Conservation (phyloP, 2,329 filamentous ascomycete species). For the Apiospora rasikravindrae region DNA sequence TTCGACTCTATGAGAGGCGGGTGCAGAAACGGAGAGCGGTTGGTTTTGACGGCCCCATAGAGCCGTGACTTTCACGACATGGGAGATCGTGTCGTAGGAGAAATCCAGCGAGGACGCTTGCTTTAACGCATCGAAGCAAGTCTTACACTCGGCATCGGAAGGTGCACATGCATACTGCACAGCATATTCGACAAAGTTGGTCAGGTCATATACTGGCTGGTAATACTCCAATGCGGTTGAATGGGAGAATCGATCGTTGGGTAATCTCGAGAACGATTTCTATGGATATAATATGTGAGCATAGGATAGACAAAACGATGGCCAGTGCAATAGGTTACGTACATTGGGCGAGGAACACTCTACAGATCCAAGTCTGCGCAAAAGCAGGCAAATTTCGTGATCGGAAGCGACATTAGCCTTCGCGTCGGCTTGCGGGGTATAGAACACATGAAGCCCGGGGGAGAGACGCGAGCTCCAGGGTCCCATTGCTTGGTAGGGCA, state of each 20-base stretch:
- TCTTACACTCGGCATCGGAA: slow-evolving; percentile 32
- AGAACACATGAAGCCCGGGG: slow-evolving; percentile 82
- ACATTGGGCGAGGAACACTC: slow-evolving; percentile 43
- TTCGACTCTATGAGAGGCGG: slow-evolving; percentile 67
- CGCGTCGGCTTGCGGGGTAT: slow-evolving; percentile 60
- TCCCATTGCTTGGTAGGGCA: slow-evolving; percentile 61
- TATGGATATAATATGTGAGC: slow-evolving; percentile 63
- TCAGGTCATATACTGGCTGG: slow-evolving; percentile 63
- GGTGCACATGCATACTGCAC: slow-evolving; percentile 43
- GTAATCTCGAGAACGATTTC: slow-evolving; percentile 67
- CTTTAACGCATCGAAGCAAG: slow-evolving; percentile 30
- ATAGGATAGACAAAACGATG: background rate
- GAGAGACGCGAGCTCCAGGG: slow-evolving; percentile 78
- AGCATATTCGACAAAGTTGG: slow-evolving; percentile 59
- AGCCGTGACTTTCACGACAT: slow-evolving; percentile 67
- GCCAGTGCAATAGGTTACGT: slow-evolving; percentile 24
- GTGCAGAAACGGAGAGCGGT: slow-evolving; percentile 46
- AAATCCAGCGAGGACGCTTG: slow-evolving; percentile 68
- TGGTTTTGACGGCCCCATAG: slow-evolving; percentile 61
- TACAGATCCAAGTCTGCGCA: slow-evolving; percentile 41
- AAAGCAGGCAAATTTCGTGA: slow-evolving; percentile 38
- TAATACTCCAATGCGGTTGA: slow-evolving; percentile 74
- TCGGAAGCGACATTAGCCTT: slow-evolving; percentile 33
- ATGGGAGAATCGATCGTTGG: slow-evolving; percentile 61
- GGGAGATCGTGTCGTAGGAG: slow-evolving; percentile 70